Conservation (phyloP, 208 protist species). For the Trypanosoma melophagium region DNA sequence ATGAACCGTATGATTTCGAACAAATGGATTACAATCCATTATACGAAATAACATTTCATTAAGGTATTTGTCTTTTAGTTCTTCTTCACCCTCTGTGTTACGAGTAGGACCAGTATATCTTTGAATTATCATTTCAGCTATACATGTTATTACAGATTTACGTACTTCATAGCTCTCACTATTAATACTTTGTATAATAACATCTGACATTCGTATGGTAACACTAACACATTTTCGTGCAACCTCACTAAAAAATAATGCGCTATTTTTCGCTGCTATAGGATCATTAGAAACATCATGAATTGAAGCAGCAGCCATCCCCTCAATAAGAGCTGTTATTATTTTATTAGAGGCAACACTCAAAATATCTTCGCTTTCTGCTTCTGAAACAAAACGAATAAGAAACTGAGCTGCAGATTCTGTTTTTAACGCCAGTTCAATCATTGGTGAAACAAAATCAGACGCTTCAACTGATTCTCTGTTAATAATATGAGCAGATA, state of each 20-base stretch:
- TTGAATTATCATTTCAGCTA: conserved; percentile 85
- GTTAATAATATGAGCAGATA: conserved; percentile 46
- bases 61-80: conserved; percentile 59
- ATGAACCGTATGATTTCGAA: conserved; percentile 82
- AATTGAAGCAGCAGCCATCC: conserved; percentile 56
- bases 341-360: conserved; percentile 35
- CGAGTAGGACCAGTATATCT: conserved; percentile 60
- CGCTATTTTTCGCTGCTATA: conserved; percentile 69
- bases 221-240: conserved; percentile 77
- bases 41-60: conserved; percentile 83
- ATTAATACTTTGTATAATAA: conserved; percentile 59
- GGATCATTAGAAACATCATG: conserved; percentile 58
- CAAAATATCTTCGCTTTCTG: conserved; percentile 57
- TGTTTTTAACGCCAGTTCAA: conserved; percentile 78
- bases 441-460: conserved; percentile 70
- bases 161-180: conserved; percentile 88
- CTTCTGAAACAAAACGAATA: conserved; percentile 69
- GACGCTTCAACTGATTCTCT: conserved; percentile 35
- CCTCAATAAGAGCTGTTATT: conserved; percentile 60
- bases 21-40: conserved; percentile 88
- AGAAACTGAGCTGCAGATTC: conserved; percentile 75
- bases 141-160: conserved; percentile 78
- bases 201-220: conserved; percentile 54
- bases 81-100: conserved; percentile 42
- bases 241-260: conserved; percentile 79